Base-by-base conservation (phyloP, 2,329 filamentous ascomycete genomes). In the Claviceps pazoutovae region DNA sequence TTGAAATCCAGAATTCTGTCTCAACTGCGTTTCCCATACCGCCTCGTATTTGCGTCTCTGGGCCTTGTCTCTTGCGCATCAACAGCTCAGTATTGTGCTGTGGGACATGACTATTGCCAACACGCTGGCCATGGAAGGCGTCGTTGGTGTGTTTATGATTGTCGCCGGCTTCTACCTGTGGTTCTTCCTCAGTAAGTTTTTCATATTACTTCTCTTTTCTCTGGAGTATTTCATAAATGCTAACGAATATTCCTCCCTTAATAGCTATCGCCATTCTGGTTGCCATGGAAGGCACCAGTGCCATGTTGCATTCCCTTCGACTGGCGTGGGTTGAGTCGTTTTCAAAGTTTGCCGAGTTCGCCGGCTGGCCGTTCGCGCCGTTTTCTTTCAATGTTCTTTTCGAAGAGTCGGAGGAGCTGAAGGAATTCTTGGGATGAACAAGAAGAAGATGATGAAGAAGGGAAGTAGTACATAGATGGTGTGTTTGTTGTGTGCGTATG, bases 1-100 rank as follows among this genome's bases (percentile, higher is more conserved):
- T 26, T 16, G 34, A 7, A 51, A 34, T 34, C 4, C 59, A 89
- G 88, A 98, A 77, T 98, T 98, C 74, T 98, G 93, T 66, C 78
- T 98, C 61, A 98, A 98, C 76, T 97, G 91, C 68, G 91, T 98
- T 56, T 98, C 93, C 34, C 93, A 98, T 72, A 98, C 94, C 4
- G 93, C 93, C 4, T 98, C 93, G 1, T 98, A 98, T 71, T 85
- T 98, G 47, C 93, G 93, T 75, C 86, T 98, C 45, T 98, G 93
- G 93, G 93, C 93, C 36, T 71, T 98, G 60, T 98, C 93, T 2
- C 83, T 98, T 54, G 93, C 93, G 36, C 93, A 98, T 75, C 93
- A 98, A 68, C 93, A 97, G 77, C 83, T 98, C 55, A 95, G 88
- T 48, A 85, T 90, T 57, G 93, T 98, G 56, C 79, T 98, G 47